Evolutionary conservation across 305 asterid species (phyloP), one percentile per base, ranked within the genome.

Genomic region (Ilex paraguariensis): DNA sequence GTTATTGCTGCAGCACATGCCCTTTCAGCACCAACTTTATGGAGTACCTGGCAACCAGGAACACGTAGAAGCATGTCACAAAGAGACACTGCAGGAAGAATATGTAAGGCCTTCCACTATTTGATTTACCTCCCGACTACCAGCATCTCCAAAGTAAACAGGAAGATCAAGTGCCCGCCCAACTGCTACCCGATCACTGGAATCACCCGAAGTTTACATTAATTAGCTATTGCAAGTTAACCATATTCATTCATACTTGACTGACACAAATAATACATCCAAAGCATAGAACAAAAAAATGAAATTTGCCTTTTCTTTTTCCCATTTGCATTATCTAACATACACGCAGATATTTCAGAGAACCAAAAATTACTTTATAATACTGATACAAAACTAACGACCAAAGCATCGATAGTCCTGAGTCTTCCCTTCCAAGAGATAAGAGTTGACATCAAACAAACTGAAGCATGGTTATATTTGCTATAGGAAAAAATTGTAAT

Each of bases 151-250:
- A 78, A 94, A 94, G 80, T 84, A 90, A 66, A 94, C 99, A 39
- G 99, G 98, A 81, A 94, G 98, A 76, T 94, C 96, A 75, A 94
- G 96, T 74, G 89, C 92, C 60, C 99, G 98, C 52, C 99, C 99
- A 71, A 85, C 69, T 48, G 98, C 81, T 59, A 90, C 99, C 69
- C 98, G 88, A 52, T 94, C 99, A 72, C 99, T 94, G 88, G 75
- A 78, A 70, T 54, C 36, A 64, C 53, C 13, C 68, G 55, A 66
- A 53, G 48, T 66, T 49, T 33, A 61, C 54, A 62, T 62, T 62
- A 67, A 66, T 72, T 30, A 75, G 56, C 30, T 28, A 51, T 60
- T 46, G 53, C 56, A 13, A 58, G 42, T 46, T 54, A 17, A 4
- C 30, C 51, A n/a, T 4, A 15, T n/a, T 54, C 57, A 54, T 54